Evolutionary conservation across 202 grass and related monocot genomes (phyloP).

Genomic region (Musa balbisiana): DNA sequence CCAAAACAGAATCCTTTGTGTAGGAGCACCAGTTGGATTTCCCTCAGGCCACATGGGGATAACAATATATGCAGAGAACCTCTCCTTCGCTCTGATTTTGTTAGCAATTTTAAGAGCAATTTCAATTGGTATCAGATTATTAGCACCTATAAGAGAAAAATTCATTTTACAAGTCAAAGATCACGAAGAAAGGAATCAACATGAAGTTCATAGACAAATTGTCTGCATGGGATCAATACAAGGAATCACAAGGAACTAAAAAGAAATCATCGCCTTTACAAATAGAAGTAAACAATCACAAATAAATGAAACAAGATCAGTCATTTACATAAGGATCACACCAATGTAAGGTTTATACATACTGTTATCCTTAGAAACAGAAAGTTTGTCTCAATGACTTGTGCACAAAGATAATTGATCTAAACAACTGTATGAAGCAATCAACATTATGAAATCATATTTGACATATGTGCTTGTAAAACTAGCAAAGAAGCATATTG

Average conservation of each 20-base stretch:
- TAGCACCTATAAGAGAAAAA: slow-evolving; percentile 44
- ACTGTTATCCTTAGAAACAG: too few species aligned
- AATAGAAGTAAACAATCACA: neutral
- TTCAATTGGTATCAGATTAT: slow-evolving; percentile 93
- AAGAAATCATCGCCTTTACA: neutral
- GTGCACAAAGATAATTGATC: too few species aligned
- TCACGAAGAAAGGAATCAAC: neutral
- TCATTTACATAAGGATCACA: neutral
- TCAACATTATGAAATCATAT: too few species aligned
- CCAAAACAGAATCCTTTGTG: slow-evolving; percentile 85
- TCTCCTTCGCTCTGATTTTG: slow-evolving; percentile 83
- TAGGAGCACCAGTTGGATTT: slow-evolving; percentile 65
- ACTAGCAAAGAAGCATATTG: too few species aligned
- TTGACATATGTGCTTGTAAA: too few species aligned
- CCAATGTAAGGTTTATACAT: neutral
- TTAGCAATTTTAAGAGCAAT: slow-evolving; percentile 95
- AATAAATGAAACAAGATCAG: neutral
- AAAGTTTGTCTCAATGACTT: too few species aligned
- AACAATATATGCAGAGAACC: slow-evolving; percentile 79
- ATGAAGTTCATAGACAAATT: neutral
- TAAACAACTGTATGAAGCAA: too few species aligned
- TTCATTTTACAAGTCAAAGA: neutral
- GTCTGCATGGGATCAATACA: neutral
- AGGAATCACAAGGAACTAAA: neutral
- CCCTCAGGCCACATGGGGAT: slow-evolving; percentile 97